Evolutionary conservation across 2,329 filamentous ascomycete species (phyloP).

Genomic region (Waltergamsia citrina): DNA sequence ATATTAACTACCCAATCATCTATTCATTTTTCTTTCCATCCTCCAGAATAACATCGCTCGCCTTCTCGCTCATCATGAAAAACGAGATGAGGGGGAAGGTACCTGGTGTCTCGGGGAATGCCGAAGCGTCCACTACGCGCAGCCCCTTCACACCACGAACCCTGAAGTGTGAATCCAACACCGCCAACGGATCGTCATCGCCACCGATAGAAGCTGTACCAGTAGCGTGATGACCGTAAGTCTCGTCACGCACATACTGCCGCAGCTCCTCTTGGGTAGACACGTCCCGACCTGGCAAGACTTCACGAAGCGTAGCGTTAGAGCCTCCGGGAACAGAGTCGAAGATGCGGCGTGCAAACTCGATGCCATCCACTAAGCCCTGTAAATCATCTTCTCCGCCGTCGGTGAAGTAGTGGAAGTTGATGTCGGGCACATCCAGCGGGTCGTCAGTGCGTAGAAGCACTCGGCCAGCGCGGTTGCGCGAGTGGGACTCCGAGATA

Average conservation of each 20-base stretch:
- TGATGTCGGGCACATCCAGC: conserved; percentile 40
- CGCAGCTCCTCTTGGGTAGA: conserved; percentile 10
- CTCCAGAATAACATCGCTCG: conserved; percentile 12
- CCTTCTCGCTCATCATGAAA: conserved; percentile 50
- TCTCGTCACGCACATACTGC: conserved; percentile 20
- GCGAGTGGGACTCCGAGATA: conserved; percentile 5
- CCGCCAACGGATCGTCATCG: conserved; percentile 39
- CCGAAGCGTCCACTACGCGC: conserved; percentile 50
- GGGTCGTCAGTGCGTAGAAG: conserved; percentile 39
- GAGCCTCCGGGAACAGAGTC: conserved; percentile 12
- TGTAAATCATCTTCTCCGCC: conserved; percentile 30
- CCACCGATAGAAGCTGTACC: conserved; percentile 46
- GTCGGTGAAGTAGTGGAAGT: conserved; percentile 34
- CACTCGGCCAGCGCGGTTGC: conserved; percentile 31
- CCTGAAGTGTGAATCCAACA: conserved; percentile 44
- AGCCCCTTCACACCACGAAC: conserved; percentile 43
- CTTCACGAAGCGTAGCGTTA: conserved; percentile 22
- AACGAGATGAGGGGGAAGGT: conserved; percentile 37
- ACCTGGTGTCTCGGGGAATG: conserved; percentile 40
- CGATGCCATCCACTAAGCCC: conserved; percentile 33
- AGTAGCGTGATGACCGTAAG: conserved; percentile 49
- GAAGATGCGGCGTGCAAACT: conserved; percentile 26
- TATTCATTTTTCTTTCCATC: too few relatives aligned
- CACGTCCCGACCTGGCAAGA: conserved; percentile 22
- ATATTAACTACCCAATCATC: too few relatives aligned